A percentile compares a stretch with the other conserved stretches of the same genome.
phyloP scores from a whole-genome alignment of 2,329 filamentous ascomycete genomes.

The Aspergillus aculeatinus region DNA sequence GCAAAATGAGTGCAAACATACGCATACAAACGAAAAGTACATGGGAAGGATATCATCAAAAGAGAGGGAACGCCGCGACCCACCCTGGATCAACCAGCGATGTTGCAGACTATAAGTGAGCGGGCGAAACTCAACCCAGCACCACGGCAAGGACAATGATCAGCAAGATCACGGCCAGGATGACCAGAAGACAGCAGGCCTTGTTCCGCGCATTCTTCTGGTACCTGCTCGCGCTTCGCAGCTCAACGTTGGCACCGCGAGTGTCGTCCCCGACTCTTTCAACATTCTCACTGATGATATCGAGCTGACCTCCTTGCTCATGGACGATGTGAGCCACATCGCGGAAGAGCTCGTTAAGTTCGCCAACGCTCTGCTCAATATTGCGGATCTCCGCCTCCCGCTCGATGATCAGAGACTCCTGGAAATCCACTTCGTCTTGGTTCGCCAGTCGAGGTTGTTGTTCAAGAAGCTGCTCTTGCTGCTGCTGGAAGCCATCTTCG shows the following conservation, averaged over 20 bases:
- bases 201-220: slow-evolving; percentile 95
- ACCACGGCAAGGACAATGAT: slow-evolving; percentile 87
- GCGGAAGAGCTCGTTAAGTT: slow-evolving; percentile 93
- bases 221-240: slow-evolving; percentile 81
- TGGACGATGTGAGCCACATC: slow-evolving; percentile 97
- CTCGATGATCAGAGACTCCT: slow-evolving; percentile 92
- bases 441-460: slow-evolving; percentile 78
- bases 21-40: slow-evolving; percentile 27
- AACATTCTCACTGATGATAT: slow-evolving; percentile 85
- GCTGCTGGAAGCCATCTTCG: slow-evolving; percentile 47
- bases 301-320: slow-evolving; percentile 86
- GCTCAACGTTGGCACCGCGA: slow-evolving; percentile 78
- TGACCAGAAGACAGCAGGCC: slow-evolving; percentile 86
- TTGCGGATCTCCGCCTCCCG: slow-evolving; percentile 95
- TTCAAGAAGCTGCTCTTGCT: slow-evolving; percentile 71
- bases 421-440: slow-evolving; percentile 96
- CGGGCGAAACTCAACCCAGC: slow-evolving; percentile 55
- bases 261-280: slow-evolving; percentile 79
- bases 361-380: slow-evolving; percentile 93
- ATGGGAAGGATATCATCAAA: slow-evolving; percentile 37
- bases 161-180: slow-evolving; percentile 82
- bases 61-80: slow-evolving; percentile 17
- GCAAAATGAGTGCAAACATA: slow-evolving; percentile 13
- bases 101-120: slow-evolving; percentile 9
- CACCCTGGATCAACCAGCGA: background rate